A percentile compares a stretch with the other conserved stretches of the same genome.
phyloP scores from a whole-genome alignment of 2,329 filamentous ascomycete species.

The Colletotrichum somersetense region DNA sequence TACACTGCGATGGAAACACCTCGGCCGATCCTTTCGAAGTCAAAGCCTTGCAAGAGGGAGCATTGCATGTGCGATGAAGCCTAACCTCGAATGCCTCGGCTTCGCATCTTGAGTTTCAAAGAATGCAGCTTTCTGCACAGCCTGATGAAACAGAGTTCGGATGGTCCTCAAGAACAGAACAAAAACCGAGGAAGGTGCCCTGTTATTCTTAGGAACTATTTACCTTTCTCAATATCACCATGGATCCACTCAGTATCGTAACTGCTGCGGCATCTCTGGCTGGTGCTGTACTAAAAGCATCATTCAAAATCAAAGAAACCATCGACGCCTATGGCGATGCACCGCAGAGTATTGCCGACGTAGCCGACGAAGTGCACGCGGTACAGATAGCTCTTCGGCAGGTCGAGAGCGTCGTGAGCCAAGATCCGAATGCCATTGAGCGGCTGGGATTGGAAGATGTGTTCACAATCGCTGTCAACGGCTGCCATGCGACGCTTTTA shows the following conservation, averaged over 20 bases:
- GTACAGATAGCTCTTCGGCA: conserved; percentile 34
- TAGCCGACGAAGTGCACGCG: conserved; percentile 37
- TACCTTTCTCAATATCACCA: conserved; percentile 10
- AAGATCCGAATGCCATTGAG: conserved; percentile 27
- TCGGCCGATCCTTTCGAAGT: background rate
- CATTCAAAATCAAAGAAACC: conserved; percentile 35
- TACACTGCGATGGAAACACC: background rate
- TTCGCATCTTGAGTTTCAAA: background rate
- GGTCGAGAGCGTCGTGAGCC: conserved; percentile 34
- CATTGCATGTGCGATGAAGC: conserved; percentile 8
- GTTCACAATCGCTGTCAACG: conserved; percentile 34
- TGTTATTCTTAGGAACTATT: background rate
- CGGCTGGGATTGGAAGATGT: conserved; percentile 34
- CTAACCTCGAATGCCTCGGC: conserved; percentile 1
- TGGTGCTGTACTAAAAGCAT: conserved; percentile 31
- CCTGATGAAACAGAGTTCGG: conserved; percentile 1
- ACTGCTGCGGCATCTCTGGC: conserved; percentile 37
- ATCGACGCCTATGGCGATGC: conserved; percentile 31
- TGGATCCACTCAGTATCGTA: conserved; percentile 48
- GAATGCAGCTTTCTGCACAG: background rate
- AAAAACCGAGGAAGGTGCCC: background rate
- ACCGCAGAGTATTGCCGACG: conserved; percentile 29
- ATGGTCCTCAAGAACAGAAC: background rate
- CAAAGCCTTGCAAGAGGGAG: background rate
- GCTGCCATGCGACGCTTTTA: conserved; percentile 34